phyloP scores from a whole-genome alignment of 345 rosid species.

The Boechera retrofracta region DNA sequence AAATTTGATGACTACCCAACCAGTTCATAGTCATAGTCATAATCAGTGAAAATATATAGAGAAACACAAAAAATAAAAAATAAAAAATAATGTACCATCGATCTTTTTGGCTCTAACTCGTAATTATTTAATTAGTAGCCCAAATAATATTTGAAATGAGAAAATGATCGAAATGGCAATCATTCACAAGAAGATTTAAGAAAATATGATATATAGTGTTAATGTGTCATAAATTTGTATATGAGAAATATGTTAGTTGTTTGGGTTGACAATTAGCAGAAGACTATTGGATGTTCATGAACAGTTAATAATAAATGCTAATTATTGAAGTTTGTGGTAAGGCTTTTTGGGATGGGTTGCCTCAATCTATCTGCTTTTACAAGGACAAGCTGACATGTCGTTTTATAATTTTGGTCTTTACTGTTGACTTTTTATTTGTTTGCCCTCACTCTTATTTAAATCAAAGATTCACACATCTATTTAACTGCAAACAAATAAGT shows the following conservation, averaged over 20 bases:
- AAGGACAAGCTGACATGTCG: conserved; percentile 43
- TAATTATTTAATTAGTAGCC: background rate
- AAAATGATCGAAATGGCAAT: background rate
- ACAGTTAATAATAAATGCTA: conserved; percentile 40
- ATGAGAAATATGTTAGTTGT: background rate
- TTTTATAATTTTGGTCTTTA: conserved; percentile 38
- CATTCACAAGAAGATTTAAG: no score
- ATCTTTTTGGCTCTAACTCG: background rate
- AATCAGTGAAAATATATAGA: background rate
- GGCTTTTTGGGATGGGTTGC: conserved; percentile 40
- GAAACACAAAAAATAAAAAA: background rate
- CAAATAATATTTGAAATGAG: background rate
- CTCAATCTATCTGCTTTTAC: conserved; percentile 40
- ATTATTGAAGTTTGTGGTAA: conserved; percentile 43
- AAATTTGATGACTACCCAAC: background rate
- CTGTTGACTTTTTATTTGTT: conserved; percentile 41
- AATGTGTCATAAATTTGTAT: background rate
- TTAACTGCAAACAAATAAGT: background rate
- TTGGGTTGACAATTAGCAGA: conserved; percentile 6
- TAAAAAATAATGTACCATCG: background rate
- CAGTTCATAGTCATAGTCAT: background rate
- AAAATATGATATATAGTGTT: background rate
- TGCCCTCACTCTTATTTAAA: background rate
- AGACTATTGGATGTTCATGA: conserved; percentile 33
- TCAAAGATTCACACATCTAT: background rate